A percentile compares a stretch with the other conserved stretches of the same genome.
Conservation (phyloP, 1,284 basidiomycete species). For the Pseudozyma hubeiensis region DNA sequence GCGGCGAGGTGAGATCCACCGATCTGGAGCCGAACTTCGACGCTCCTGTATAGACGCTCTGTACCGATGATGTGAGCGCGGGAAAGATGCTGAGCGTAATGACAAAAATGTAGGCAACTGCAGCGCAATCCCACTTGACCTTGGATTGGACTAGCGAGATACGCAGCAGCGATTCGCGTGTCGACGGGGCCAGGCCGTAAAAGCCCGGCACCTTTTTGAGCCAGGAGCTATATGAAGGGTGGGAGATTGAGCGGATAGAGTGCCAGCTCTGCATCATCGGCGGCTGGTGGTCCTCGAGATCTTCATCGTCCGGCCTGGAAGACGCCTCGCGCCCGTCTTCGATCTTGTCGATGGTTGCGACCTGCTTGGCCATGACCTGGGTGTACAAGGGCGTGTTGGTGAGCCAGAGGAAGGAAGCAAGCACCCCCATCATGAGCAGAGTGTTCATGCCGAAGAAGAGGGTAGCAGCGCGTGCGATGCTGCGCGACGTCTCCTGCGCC, state of each 20-base stretch:
- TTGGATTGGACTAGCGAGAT: slow-evolving; percentile 53
- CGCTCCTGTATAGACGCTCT: slow-evolving; percentile 43
- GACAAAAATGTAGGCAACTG: slow-evolving; percentile 45
- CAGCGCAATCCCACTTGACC: slow-evolving; percentile 46
- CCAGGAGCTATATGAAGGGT: slow-evolving; percentile 40
- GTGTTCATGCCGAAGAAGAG: slow-evolving; percentile 53
- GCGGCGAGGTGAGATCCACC: slow-evolving; percentile 47
- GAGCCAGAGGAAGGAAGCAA: slow-evolving; percentile 44
- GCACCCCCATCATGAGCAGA: slow-evolving; percentile 39
- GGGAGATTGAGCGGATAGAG: slow-evolving; percentile 44
- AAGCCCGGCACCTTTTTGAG: slow-evolving; percentile 47
- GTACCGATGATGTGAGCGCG: slow-evolving; percentile 56
- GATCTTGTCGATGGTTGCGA: slow-evolving; percentile 46
- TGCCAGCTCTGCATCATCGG: slow-evolving; percentile 48
- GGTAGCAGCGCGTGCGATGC: slow-evolving; percentile 48
- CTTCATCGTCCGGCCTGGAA: slow-evolving; percentile 11
- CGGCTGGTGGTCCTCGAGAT: slow-evolving; percentile 22
- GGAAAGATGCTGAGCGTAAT: slow-evolving; percentile 61
- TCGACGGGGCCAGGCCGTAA: slow-evolving; percentile 27
- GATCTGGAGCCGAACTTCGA: slow-evolving; percentile 7
- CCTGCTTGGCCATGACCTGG: slow-evolving; percentile 51
- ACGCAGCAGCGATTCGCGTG: slow-evolving; percentile 40
- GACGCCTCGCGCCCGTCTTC: slow-evolving; percentile 22
- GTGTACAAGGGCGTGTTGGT: slow-evolving; percentile 38
- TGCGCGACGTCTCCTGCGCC: slow-evolving; percentile 21